Evolutionary conservation across 2,329 filamentous ascomycete species (phyloP), one percentile per base, ranked within the genome.

Genomic region (Penicillium decumbens): DNA sequence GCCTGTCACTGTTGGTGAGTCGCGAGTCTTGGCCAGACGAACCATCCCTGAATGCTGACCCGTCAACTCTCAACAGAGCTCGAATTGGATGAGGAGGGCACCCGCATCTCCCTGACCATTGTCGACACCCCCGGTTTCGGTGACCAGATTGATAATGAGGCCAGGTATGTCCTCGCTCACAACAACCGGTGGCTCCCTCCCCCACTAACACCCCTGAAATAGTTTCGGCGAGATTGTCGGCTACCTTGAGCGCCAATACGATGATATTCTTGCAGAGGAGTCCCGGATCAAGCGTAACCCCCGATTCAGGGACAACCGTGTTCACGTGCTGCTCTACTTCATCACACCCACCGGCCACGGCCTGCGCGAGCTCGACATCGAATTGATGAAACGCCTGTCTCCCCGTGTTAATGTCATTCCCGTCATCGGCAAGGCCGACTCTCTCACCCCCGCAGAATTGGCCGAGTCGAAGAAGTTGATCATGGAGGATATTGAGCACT

Each of bases 241-340:
- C 63, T 96, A 95, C 77, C 88, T 98, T 66, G 93, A 98, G 81
- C 85, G 92, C 77, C 92, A 98, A 83, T 97, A 97, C 75, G 93
- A 98, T 75, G 91, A 97, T 72, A 97, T 98, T 80, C 83, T 98
- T 65, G 92, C 93, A 56, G 92, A 97, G 78, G 93, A 98, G 79
- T 97, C 93, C 66, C 89, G 93, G 80, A 98, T 98, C 81, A 98
- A 98, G 88, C 93, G 93, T 90, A 98, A 98, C 80, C 93, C 93
- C 64, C 86, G 93, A 68, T 98, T 98, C 87, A 87, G 93, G 70
- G 93, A 98, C 78, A 97, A 98, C 79, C 89, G 93, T 78, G 89
- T 98, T 42, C 93, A 98, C 70, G 93, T 91, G 62, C 84, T 98
- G 72, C 85, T 98, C 66, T 98, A 98, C 82, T 98, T 98, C 75